Percentiles rank a stretch among this genome's conserved stretches.
Evolutionary conservation across 768 basidiomycete species (phyloP).

Genomic region (Trametes elegans): DNA sequence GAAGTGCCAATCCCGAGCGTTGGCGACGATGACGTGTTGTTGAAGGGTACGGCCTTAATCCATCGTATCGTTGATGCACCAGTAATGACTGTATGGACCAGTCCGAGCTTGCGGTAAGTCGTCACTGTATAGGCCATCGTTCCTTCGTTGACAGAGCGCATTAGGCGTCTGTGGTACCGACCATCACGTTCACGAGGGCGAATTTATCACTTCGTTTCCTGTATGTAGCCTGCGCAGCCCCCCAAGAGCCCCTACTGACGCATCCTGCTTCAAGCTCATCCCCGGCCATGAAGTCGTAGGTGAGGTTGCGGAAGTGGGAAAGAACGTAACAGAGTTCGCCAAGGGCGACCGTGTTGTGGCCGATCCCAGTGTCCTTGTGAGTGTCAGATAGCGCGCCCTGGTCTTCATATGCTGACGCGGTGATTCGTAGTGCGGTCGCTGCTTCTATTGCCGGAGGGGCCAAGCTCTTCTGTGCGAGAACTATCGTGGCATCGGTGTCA

Average conservation of each 20-base stretch:
- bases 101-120: slow-evolving; percentile 22
- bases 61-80: too few relatives aligned
- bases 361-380: slow-evolving; percentile 71
- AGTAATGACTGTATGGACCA: not conserved
- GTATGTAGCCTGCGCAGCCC: slow-evolving; percentile 39
- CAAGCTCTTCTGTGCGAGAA: slow-evolving; percentile 80
- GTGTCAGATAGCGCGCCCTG: slow-evolving; percentile 24
- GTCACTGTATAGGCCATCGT: not conserved
- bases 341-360: slow-evolving; percentile 83
- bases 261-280: slow-evolving; percentile 56
- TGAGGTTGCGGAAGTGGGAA: slow-evolving; percentile 67
- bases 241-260: not conserved
- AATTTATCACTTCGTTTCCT: slow-evolving; percentile 71
- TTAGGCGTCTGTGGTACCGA: slow-evolving; percentile 70
- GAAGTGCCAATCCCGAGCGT: slow-evolving; percentile 65
- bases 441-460: slow-evolving; percentile 89
- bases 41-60: slow-evolving; percentile 52
- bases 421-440: slow-evolving; percentile 63
- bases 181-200: slow-evolving; percentile 58
- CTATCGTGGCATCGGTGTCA: slow-evolving; percentile 81
- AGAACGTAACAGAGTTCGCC: slow-evolving; percentile 73
- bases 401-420: not conserved
- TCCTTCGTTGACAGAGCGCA: not conserved
- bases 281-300: slow-evolving; percentile 80
- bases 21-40: slow-evolving; percentile 67